Evolutionary conservation across 805 yeast species (phyloP).

Genomic region (Saturnispora dispora): DNA sequence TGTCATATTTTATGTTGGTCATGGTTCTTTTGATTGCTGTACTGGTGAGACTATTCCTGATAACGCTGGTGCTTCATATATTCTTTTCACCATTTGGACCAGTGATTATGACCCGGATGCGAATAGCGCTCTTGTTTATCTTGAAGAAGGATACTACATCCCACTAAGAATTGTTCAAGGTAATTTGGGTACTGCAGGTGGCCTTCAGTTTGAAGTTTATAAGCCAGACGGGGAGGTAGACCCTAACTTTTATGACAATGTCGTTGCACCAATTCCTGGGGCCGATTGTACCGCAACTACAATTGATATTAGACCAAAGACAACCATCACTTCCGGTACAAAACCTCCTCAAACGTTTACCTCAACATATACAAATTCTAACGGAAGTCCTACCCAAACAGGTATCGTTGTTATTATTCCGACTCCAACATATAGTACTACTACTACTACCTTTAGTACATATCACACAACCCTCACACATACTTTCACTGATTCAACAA

Average conservation of each 20-base stretch:
- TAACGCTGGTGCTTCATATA: not conserved
- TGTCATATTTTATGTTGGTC: slow-evolving; percentile 26
- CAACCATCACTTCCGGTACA: not conserved
- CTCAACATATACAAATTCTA: not conserved
- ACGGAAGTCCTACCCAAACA: not conserved
- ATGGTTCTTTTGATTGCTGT: slow-evolving; percentile 30
- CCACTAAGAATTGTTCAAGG: slow-evolving; percentile 14
- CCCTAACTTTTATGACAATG: not conserved
- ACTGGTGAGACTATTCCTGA: slow-evolving; percentile 6
- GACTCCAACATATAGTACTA: not conserved
- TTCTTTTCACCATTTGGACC: not conserved
- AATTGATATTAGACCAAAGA: not conserved
- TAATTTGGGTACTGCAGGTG: not conserved
- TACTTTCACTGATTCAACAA: not conserved
- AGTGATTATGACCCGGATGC: not conserved
- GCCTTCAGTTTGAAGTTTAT: not conserved
- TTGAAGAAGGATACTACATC: slow-evolving; percentile 11
- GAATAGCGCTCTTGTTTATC: slow-evolving; percentile 3
- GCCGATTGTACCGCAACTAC: not conserved
- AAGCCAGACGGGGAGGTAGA: not conserved
- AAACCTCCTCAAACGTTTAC: not conserved
- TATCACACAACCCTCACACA: not conserved
- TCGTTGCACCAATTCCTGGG: not conserved
- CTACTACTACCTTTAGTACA: not conserved
- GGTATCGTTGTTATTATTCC: not conserved